These are phyloP conservation scores for Micractinium conductrix DNA, from an alignment of 139 green algal species.

Conservation along the genomic window DNA sequence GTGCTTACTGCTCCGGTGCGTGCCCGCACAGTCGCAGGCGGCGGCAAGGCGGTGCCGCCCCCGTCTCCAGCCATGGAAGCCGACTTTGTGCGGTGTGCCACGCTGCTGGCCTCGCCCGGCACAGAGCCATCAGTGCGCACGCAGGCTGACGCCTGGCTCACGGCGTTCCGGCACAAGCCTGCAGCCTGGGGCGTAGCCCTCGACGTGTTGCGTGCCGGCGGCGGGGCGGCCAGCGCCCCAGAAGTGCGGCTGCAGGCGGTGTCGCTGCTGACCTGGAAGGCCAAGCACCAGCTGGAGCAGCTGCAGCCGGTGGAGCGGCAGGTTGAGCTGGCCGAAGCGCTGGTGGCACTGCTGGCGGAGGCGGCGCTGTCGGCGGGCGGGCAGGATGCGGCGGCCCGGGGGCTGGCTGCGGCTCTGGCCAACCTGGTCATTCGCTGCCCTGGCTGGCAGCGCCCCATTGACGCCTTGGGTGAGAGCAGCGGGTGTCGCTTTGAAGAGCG, in stretches of 20 bases:
- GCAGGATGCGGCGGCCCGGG: background rate
- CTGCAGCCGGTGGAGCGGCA: constrained; percentile 29
- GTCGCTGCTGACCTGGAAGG: constrained; percentile 36
- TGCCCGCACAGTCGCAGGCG: too few relatives aligned
- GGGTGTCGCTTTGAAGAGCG: too few relatives aligned
- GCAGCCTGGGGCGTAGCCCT: constrained; percentile 17
- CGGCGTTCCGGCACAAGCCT: background rate
- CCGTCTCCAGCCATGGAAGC: too few relatives aligned
- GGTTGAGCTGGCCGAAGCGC: constrained; percentile 18
- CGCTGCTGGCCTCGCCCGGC: background rate
- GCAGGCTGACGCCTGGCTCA: constrained; percentile 34
- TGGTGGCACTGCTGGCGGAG: background rate
- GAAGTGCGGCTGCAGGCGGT: constrained; percentile 24
- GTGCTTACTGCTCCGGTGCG: too few relatives aligned
- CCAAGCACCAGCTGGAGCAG: constrained; percentile 36
- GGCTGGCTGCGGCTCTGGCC: constrained; percentile 19
- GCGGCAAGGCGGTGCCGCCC: too few relatives aligned
- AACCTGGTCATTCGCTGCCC: constrained; percentile 34
- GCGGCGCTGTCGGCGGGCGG: too few relatives aligned
- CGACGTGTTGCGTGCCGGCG: background rate
- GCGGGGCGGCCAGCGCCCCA: background rate
- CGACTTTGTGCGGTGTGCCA: constrained; percentile 14
- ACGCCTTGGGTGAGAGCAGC: constrained; percentile 13
- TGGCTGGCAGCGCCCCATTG: constrained; percentile 20
- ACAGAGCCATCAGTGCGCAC: background rate